These are phyloP conservation scores for Uromyces viciae-fabae DNA, from an alignment of 1,284 basidiomycete genomes.

Conservation along the genomic window DNA sequence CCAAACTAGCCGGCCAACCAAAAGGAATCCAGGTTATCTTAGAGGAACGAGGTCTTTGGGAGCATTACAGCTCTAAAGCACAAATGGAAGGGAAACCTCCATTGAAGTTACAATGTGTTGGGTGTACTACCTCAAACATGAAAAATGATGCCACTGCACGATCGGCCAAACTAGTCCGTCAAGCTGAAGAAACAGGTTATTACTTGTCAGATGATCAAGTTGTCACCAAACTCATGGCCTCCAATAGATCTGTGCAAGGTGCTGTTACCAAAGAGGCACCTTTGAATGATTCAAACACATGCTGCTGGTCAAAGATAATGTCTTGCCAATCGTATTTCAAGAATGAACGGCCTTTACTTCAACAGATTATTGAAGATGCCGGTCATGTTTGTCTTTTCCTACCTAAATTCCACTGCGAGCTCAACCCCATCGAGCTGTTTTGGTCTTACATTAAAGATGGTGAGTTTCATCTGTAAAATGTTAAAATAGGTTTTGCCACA, in stretches of 20 bases:
- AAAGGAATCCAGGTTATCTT: neutral
- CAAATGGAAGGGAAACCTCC: neutral
- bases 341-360: neutral
- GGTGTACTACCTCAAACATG: neutral
- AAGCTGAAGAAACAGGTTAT: neutral
- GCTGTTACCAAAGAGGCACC: too few relatives aligned
- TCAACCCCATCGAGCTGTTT: constrained; percentile 9
- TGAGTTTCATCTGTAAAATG: too few relatives aligned
- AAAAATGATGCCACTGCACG: neutral
- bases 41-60: constrained; percentile 3
- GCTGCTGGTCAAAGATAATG: constrained; percentile 5
- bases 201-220: neutral
- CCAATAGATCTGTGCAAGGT: too few relatives aligned
- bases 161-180: neutral
- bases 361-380: constrained; percentile 3
- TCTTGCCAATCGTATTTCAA: neutral
- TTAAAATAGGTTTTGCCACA: too few relatives aligned
- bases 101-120: neutral
- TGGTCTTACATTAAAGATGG: neutral
- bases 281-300: neutral
- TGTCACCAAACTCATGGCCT: neutral
- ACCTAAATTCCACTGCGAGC: constrained; percentile 16
- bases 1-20: neutral
- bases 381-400: neutral
- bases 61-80: neutral